phyloP scores from a whole-genome alignment of 805 yeast species.

The Saccharomycopsis fodiens region DNA sequence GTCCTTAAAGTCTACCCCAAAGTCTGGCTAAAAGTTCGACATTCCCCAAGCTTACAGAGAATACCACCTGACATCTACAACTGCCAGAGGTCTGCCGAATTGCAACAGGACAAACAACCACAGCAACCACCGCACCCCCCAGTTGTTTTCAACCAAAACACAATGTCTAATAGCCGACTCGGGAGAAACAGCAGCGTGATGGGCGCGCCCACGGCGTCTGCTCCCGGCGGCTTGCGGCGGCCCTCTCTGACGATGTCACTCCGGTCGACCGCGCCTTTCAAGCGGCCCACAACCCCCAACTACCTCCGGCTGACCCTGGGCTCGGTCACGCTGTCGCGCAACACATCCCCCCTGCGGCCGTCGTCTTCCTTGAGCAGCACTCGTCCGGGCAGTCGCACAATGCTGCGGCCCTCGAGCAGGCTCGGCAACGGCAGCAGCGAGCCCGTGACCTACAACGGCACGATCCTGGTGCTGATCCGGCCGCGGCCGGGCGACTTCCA shows the following conservation, averaged over 20 bases:
- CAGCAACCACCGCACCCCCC: too few relatives aligned
- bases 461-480: slow-evolving; percentile 69
- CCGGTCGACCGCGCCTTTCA: slow-evolving; percentile 8
- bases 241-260: slow-evolving; percentile 18
- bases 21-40: too few relatives aligned
- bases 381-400: slow-evolving; percentile 6
- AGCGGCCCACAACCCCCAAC: slow-evolving; percentile 18
- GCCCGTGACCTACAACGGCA: slow-evolving; percentile 43
- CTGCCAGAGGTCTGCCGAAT: too few relatives aligned
- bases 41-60: too few relatives aligned
- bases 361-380: slow-evolving; percentile 15
- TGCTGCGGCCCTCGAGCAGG: not conserved
- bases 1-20: too few relatives aligned
- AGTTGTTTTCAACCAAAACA: too few relatives aligned
- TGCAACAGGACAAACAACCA: too few relatives aligned
- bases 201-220: too few relatives aligned
- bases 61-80: too few relatives aligned
- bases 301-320: slow-evolving; percentile 3
- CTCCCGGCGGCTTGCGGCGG: slow-evolving; percentile 3
- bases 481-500: slow-evolving; percentile 48
- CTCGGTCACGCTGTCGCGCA: slow-evolving; percentile 7
- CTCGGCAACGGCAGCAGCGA: slow-evolving; percentile 2
- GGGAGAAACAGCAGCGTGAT: too few relatives aligned
- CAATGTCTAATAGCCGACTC: too few relatives aligned
- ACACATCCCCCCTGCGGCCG: slow-evolving; percentile 22